Conservation (phyloP, 805 yeast genomes). For the Myxozyma mucilagina region DNA sequence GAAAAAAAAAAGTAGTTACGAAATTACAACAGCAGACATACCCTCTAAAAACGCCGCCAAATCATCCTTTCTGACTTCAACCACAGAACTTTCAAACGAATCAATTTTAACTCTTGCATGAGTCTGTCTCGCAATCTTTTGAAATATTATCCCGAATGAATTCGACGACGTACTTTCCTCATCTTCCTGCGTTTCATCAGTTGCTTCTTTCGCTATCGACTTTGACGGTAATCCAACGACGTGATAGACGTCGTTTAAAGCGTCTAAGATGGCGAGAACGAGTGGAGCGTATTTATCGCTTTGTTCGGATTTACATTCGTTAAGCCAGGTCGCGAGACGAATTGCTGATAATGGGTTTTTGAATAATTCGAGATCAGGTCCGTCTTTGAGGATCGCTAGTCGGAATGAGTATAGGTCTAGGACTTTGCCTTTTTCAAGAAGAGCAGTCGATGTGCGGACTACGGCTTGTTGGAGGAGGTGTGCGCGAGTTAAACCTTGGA, state of each 20-base stretch:
- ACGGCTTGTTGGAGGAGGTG: slow-evolving; percentile 77
- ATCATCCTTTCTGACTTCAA: slow-evolving; percentile 86
- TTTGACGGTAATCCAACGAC: slow-evolving; percentile 23
- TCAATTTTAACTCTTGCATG: slow-evolving; percentile 90
- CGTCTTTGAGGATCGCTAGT: slow-evolving; percentile 85
- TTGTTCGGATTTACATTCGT: slow-evolving; percentile 49
- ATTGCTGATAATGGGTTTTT: slow-evolving; percentile 82
- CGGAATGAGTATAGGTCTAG: slow-evolving; percentile 79
- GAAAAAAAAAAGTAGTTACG: background rate
- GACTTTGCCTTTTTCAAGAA: slow-evolving; percentile 77
- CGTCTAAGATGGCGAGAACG: slow-evolving; percentile 46
- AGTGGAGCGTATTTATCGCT: slow-evolving; percentile 21
- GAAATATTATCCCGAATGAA: slow-evolving; percentile 88
- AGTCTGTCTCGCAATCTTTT: slow-evolving; percentile 76
- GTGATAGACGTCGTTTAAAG: slow-evolving; percentile 36
- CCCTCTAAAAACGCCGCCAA: slow-evolving; percentile 82
- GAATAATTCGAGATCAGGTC: slow-evolving; percentile 75
- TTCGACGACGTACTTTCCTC: slow-evolving; percentile 57
- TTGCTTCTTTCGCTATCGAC: slow-evolving; percentile 20
- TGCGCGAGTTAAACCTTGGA: slow-evolving; percentile 81
- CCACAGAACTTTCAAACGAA: slow-evolving; percentile 91
- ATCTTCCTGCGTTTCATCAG: slow-evolving; percentile 40
- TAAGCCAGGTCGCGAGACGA: slow-evolving; percentile 85
- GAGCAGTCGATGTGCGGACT: slow-evolving; percentile 85
- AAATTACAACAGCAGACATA: slow-evolving; percentile 49